Conservation (phyloP, 2,329 filamentous ascomycete genomes). For the Aspergillus eucalypticola region DNA sequence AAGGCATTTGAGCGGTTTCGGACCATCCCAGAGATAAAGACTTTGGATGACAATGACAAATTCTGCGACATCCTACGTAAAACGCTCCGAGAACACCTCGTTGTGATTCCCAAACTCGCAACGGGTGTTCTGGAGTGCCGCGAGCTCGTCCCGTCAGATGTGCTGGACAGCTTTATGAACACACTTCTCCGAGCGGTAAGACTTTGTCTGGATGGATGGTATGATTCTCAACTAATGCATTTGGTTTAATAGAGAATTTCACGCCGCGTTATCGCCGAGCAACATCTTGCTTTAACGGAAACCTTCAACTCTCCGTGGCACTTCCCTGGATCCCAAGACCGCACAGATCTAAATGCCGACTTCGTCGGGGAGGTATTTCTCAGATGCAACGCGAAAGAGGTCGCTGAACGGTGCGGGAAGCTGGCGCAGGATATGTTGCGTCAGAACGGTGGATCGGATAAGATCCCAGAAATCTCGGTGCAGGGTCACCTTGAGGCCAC, state of each 20-base stretch:
- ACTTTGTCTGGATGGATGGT: not conserved
- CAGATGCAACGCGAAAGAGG: conserved; percentile 85
- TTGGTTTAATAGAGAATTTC: conserved; percentile 71
- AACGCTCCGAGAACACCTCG: conserved; percentile 82
- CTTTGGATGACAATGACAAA: conserved; percentile 82
- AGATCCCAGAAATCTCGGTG: conserved; percentile 78
- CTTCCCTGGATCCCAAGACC: conserved; percentile 73
- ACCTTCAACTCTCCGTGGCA: conserved; percentile 91
- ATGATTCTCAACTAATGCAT: conserved; percentile 16
- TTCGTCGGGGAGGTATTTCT: conserved; percentile 96
- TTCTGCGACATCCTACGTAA: conserved; percentile 79
- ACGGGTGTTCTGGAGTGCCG: conserved; percentile 93
- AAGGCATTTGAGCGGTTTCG: conserved; percentile 92
- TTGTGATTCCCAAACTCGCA: conserved; percentile 89
- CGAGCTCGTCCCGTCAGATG: conserved; percentile 73
- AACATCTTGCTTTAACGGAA: conserved; percentile 91
- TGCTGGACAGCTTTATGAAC: conserved; percentile 94
- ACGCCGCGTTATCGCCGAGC: conserved; percentile 92
- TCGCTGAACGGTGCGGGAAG: conserved; percentile 78
- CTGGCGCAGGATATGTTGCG: conserved; percentile 73
- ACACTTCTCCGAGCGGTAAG: conserved; percentile 83
- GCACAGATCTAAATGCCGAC: conserved; percentile 65
- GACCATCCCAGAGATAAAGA: conserved; percentile 78
- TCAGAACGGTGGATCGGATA: conserved; percentile 70
- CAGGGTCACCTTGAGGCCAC: conserved; percentile 84